Conservation (phyloP, 306 rosid species). For the Casuarina cunninghamiana region DNA sequence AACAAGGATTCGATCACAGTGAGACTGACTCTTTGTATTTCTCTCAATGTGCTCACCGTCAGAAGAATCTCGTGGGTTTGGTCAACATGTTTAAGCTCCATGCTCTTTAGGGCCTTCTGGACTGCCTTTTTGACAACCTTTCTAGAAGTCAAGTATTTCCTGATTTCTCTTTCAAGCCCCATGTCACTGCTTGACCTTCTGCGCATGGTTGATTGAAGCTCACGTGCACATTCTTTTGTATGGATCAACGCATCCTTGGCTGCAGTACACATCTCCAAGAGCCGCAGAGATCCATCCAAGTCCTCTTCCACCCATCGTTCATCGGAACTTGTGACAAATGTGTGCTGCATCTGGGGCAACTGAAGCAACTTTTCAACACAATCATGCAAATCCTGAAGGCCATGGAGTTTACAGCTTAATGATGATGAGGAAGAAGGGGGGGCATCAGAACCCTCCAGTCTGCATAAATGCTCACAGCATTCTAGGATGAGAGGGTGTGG, state of each 20-base stretch:
- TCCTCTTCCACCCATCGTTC: too few relatives aligned
- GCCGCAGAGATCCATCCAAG: too few relatives aligned
- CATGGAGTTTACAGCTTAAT: slow-evolving; percentile 20
- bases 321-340: neutral
- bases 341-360: slow-evolving; percentile 1
- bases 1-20: slow-evolving; percentile 21
- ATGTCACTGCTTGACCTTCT: too few relatives aligned
- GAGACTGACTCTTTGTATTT: slow-evolving; percentile 28
- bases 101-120: slow-evolving; percentile 22
- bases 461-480: slow-evolving; percentile 22
- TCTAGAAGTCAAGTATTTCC: slow-evolving; percentile 20
- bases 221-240: too few relatives aligned
- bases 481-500: too few relatives aligned
- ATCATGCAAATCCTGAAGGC: slow-evolving; percentile 21
- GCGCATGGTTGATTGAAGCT: too few relatives aligned
- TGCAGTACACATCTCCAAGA: too few relatives aligned
- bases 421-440: slow-evolving; percentile 20
- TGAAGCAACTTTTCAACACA: slow-evolving; percentile 14
- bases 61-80: slow-evolving; percentile 6
- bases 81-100: slow-evolving; percentile 15
- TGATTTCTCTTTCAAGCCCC: neutral
- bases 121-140: slow-evolving; percentile 35
- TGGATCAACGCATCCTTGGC: too few relatives aligned
- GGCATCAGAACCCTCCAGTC: slow-evolving; percentile 24
- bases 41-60: slow-evolving; percentile 22